Base-by-base conservation (phyloP, 371 early-diverging fungal species). In the Mortierella polycephala region DNA sequence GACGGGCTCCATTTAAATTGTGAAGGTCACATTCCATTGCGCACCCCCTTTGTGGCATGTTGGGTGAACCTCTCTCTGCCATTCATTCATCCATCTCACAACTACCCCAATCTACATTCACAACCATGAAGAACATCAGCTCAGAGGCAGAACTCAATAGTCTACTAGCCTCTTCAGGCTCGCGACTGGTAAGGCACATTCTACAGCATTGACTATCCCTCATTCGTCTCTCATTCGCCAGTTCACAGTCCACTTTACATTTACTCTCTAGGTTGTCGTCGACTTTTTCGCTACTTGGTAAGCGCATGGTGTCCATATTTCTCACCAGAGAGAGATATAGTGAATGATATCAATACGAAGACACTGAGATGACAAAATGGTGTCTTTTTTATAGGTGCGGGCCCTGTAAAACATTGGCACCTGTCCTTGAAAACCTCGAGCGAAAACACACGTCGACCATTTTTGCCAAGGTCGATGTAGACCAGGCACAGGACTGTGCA, bases 241-340 rank as follows among this genome's bases (percentile, higher is more conserved):
- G 44, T 1, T 42, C 16, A 18, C 12, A 18, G 9, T 16, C 6
- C 30, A 30, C 30, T 30, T 30, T 1, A 30, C 8, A 37, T 18
- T 55, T 14, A 46, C 37, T 40, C 13, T 12, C 20, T 62, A 75
- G 76, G 81, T 81, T 20, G 82, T 84, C 9, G 71, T 83, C 40
- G 84, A 83, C 67, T 83, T 83, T 69, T 65, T 64, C 40, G 83
- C 83, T 10, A 75, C 68, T 41, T 83, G 83, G 83, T 83, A 75
- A 8, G 55, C 10, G 9, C 49, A 40, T 1, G 7, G 39, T 56
- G 11, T 13, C 56, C 12, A 37, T 13, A 21, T 30, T 30, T 30
- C 30, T 30, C 30, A 4, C 30, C 30, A 30, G 4, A 30, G 30
- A 30, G 30, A 30, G 4, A 30, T 21, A 60, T 21, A 60, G 30